phyloP scores from a whole-genome alignment of 2,329 filamentous ascomycete species.

The Hymenoscyphus salicellus region DNA sequence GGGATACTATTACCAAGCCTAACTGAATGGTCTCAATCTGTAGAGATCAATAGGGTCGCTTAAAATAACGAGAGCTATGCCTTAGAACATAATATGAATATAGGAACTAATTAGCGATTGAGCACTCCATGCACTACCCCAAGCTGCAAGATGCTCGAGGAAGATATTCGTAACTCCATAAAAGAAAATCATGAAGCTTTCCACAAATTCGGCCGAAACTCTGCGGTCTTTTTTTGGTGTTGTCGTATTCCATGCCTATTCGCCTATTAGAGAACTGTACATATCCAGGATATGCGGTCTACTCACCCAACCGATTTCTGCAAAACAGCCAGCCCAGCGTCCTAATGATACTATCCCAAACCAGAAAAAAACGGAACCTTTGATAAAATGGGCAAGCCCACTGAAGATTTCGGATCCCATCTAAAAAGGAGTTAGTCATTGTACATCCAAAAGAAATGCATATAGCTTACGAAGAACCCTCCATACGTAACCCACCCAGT shows the following conservation, averaged over 20 bases:
- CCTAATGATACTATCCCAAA: constrained; percentile 83
- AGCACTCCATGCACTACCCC: constrained; percentile 68
- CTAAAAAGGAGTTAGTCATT: constrained; percentile 41
- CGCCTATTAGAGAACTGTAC: constrained; percentile 23
- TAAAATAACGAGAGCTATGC: too few relatives aligned
- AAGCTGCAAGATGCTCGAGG: constrained; percentile 77
- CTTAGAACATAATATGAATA: too few relatives aligned
- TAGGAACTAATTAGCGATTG: too few relatives aligned
- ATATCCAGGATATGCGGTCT: neutral
- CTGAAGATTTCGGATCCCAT: constrained; percentile 67
- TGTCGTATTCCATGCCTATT: constrained; percentile 78
- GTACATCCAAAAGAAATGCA: neutral
- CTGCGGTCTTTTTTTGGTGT: constrained; percentile 61
- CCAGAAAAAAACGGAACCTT: constrained; percentile 93
- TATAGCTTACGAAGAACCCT: constrained; percentile 73
- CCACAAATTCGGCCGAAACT: constrained; percentile 82
- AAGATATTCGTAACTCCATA: constrained; percentile 91
- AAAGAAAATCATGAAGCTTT: constrained; percentile 84
- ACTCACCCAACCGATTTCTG: constrained; percentile 78
- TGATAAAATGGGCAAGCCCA: constrained; percentile 88
- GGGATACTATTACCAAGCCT: constrained; percentile 83
- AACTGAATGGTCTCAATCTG: constrained; percentile 48
- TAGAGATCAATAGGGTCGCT: too few relatives aligned
- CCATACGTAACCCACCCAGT: constrained; percentile 75
- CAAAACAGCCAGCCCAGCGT: constrained; percentile 86